phyloP scores from a whole-genome alignment of 345 rosid genomes.

The Cardiospermum halicacabum region DNA sequence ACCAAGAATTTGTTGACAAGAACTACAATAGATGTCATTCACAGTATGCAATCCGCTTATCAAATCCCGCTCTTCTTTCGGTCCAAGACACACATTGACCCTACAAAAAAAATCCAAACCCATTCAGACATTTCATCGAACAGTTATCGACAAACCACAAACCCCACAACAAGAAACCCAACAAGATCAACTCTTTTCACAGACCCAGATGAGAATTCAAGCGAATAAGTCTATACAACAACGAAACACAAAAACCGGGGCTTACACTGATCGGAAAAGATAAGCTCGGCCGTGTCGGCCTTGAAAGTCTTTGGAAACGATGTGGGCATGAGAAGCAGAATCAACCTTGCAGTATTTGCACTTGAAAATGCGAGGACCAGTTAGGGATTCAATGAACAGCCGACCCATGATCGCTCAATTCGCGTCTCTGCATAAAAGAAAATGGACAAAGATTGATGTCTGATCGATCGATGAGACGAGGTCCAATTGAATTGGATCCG shows the following conservation, averaged over 20 bases:
- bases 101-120: slow-evolving; percentile 20
- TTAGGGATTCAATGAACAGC: slow-evolving; percentile 26
- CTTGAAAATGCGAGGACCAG: slow-evolving; percentile 36
- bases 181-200: neutral
- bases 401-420: slow-evolving; percentile 25
- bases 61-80: slow-evolving; percentile 26
- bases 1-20: slow-evolving; percentile 38
- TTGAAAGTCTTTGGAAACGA: slow-evolving; percentile 36
- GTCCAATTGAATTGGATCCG: no score
- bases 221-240: neutral
- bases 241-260: no score
- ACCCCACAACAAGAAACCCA: neutral
- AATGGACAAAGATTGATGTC: no score
- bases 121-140: neutral
- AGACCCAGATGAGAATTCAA: neutral
- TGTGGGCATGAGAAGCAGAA: slow-evolving; percentile 37
- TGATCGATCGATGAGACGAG: no score
- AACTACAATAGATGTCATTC: slow-evolving; percentile 41
- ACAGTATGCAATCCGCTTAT: slow-evolving; percentile 33
- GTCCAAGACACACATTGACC: slow-evolving; percentile 38
- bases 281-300: slow-evolving; percentile 44
- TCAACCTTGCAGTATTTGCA: slow-evolving; percentile 42
- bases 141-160: neutral
- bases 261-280: slow-evolving; percentile 36
- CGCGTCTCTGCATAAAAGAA: neutral